Conservation (phyloP, 352 stramenopile genomes). For the Globisporangium megalacanthum region DNA sequence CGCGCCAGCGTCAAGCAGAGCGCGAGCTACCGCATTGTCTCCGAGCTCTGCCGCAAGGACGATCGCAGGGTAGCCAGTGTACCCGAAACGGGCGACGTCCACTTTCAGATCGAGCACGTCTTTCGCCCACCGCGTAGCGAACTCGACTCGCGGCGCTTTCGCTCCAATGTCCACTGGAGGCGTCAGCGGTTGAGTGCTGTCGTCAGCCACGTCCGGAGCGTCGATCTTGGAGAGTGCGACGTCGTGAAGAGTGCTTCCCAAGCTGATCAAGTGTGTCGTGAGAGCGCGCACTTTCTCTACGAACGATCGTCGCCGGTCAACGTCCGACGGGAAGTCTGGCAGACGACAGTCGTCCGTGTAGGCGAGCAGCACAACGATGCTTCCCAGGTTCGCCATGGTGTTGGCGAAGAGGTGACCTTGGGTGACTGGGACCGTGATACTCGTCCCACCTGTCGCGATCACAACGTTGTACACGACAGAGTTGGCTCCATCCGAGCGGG, state of each 20-base stretch:
- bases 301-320: constrained; percentile 11
- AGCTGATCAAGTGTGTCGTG: constrained; percentile 21
- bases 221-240: background rate
- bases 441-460: background rate
- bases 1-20: constrained; percentile 41
- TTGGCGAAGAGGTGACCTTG: constrained; percentile 43
- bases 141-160: constrained; percentile 3
- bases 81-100: constrained; percentile 40
- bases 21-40: constrained; percentile 19
- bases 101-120: constrained; percentile 38
- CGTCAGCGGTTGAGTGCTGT: no score
- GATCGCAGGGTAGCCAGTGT: constrained; percentile 39
- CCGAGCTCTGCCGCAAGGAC: constrained; percentile 49
- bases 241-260: constrained; percentile 2
- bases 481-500: constrained; percentile 5
- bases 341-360: constrained; percentile 35
- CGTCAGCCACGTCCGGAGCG: background rate
- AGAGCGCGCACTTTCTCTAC: constrained; percentile 19
- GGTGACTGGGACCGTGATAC: constrained; percentile 4
- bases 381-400: constrained; percentile 22
- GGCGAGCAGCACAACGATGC: constrained; percentile 35
- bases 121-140: constrained; percentile 32
- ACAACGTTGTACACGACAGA: constrained; percentile 6
- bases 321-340: constrained; percentile 13
- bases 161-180: no score